Evolutionary conservation across 768 basidiomycete species (phyloP).

Genomic region (Tricholoma bakamatsutake): DNA sequence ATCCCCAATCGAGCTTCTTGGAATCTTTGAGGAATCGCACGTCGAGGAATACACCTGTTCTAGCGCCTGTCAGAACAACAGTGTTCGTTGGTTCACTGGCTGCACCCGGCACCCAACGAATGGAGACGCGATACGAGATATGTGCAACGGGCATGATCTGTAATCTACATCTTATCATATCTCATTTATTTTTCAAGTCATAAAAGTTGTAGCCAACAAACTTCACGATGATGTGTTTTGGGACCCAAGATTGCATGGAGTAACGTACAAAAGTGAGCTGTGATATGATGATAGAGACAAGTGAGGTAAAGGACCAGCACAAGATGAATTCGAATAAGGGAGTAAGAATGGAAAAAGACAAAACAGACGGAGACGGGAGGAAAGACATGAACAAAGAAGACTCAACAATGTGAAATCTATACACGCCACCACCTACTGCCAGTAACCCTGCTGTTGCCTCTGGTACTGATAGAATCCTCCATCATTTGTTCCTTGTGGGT

Average conservation of each 20-base stretch:
- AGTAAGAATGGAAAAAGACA: constrained; percentile 1
- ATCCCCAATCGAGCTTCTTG: constrained; percentile 30
- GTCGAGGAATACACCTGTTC: constrained; percentile 28
- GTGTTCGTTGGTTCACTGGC: constrained; percentile 31
- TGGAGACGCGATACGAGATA: constrained; percentile 17
- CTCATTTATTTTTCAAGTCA: not conserved
- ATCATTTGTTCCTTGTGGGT: constrained; percentile 61
- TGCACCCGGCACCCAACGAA: constrained; percentile 28
- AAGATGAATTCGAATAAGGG: not conserved
- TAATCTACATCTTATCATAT: not conserved
- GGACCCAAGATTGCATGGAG: constrained; percentile 10
- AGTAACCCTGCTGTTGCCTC: constrained; percentile 57
- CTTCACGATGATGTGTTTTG: constrained; percentile 11
- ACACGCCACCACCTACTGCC: constrained; percentile 39
- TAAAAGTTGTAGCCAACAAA: not conserved
- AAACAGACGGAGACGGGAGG: constrained; percentile 5
- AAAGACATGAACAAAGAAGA: constrained; percentile 9
- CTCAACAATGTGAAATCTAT: constrained; percentile 6
- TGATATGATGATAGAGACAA: constrained; percentile 12
- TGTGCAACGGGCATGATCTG: constrained; percentile 3
- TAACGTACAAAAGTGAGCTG: constrained; percentile 20
- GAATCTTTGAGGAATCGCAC: constrained; percentile 27
- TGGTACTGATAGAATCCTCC: constrained; percentile 71
- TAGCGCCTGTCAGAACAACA: constrained; percentile 25
- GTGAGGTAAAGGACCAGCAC: not conserved